These are phyloP conservation scores for Linderniella brevidens DNA, from an alignment of 257 asterid genomes.

Conservation along the genomic window DNA sequence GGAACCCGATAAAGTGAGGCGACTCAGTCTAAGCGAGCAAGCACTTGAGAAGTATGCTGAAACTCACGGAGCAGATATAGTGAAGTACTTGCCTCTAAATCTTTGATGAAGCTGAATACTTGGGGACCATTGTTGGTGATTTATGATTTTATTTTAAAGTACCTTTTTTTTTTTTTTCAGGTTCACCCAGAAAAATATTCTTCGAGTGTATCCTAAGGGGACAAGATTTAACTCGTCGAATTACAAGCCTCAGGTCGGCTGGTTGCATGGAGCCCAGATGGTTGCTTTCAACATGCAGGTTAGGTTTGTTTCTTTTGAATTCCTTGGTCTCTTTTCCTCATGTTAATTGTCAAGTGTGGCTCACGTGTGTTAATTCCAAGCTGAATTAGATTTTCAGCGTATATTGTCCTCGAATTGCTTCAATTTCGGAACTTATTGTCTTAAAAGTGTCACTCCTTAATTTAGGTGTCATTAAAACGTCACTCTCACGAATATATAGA, in stretches of 20 bases:
- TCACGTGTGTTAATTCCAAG: too few species aligned
- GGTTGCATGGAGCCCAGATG: constrained; percentile 98
- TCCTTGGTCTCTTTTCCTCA: neutral
- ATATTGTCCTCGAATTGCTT: too few species aligned
- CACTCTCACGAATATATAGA: too few species aligned
- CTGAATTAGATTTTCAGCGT: too few species aligned
- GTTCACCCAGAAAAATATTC: constrained; percentile 69
- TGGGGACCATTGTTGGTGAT: neutral
- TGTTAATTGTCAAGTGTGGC: too few species aligned
- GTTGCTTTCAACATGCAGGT: constrained; percentile 95
- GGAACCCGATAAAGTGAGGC: constrained; percentile 32
- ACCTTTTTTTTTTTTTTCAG: constrained; percentile 14
- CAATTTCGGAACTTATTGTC: too few species aligned
- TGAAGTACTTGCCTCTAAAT: constrained; percentile 16
- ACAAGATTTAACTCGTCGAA: constrained; percentile 68
- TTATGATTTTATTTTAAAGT: neutral
- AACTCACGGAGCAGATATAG: constrained; percentile 21
- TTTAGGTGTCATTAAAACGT: too few species aligned
- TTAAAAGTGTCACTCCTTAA: too few species aligned
- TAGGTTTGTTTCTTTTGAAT: neutral
- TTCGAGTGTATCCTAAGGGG: constrained; percentile 78
- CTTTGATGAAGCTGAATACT: too few species aligned
- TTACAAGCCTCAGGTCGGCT: constrained; percentile 65
- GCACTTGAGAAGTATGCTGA: constrained; percentile 52
- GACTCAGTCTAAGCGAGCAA: constrained; percentile 74